Evolutionary conservation across 108 stramenopile species (phyloP).

Genomic region (Poteriospumella lacustris): DNA sequence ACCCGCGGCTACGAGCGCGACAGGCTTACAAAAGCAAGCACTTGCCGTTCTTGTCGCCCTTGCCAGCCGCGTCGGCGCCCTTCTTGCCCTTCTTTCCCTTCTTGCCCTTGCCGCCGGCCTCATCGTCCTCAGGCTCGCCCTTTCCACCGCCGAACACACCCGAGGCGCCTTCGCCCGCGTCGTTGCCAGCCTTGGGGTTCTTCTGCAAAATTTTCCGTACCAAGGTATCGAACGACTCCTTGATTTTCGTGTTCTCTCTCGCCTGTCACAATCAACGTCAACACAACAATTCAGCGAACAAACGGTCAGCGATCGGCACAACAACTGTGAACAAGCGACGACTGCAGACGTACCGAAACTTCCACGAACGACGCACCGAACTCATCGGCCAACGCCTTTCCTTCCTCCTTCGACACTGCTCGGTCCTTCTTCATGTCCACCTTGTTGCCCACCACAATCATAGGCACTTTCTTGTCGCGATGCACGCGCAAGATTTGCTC

Average conservation of each 20-base stretch:
- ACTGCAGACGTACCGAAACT: slow-evolving; percentile 25
- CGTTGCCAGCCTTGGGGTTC: slow-evolving; percentile 16
- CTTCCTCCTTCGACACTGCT: slow-evolving; percentile 26
- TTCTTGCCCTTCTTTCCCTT: too few relatives aligned
- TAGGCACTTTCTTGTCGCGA: slow-evolving; percentile 18
- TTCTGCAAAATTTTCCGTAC: background rate
- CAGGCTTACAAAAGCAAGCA: too few relatives aligned
- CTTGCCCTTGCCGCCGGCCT: too few relatives aligned
- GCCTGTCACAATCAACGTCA: background rate
- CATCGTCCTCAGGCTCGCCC: too few relatives aligned
- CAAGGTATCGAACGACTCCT: slow-evolving; percentile 9
- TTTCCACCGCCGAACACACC: slow-evolving; percentile 27
- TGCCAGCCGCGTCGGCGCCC: too few relatives aligned
- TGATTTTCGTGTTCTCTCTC: slow-evolving; percentile 21
- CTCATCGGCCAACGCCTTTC: slow-evolving; percentile 24
- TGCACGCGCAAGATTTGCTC: slow-evolving; percentile 29
- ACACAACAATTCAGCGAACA: background rate
- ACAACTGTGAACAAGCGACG: too few relatives aligned
- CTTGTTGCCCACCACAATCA: slow-evolving; percentile 24
- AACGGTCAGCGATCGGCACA: background rate
- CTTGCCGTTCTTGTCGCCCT: too few relatives aligned
- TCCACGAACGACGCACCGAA: slow-evolving; percentile 16
- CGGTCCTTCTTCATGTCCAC: slow-evolving; percentile 7
- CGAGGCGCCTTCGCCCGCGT: background rate
- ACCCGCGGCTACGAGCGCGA: too few relatives aligned